Base-by-base conservation (phyloP, 2,329 filamentous ascomycete genomes). In the Decorospora gaudefroyi region DNA sequence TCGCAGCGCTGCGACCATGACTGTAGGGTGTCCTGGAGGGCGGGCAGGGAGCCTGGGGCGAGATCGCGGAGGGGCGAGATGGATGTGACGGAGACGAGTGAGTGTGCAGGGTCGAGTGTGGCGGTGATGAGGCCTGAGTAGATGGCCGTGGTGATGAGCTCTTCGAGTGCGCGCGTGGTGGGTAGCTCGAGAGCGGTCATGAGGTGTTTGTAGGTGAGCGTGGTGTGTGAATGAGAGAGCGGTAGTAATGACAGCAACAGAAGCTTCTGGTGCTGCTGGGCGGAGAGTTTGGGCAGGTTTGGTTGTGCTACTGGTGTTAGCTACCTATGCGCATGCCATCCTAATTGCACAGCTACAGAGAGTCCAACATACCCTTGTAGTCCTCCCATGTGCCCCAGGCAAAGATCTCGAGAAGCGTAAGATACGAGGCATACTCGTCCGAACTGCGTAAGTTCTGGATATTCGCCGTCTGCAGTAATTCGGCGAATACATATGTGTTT, bases 401-500 rank as follows among this genome's bases (percentile, higher is more conserved):
- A 73, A 99, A 99, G 62, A 95, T 85, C 71, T 91, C 81, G 30
- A 99, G 85, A 10, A 95, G 79, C 1, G 76, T 81, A 36, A 93
- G 78, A 71, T 89, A 75, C 27, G 70, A 59, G 5, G 78, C 74
- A 61, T 86, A 82, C 34, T 95, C 86, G 23, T 78, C 67, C n/a
- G 82, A 76, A 26, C 72, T 73, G 17, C 76, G 71, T 30, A 97
- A 83, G 9, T 82, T 79, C 71, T 93, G 87, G 56, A 97, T 84
- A 59, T 89, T 84, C 0, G 88, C 83, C 1, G 85, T 84, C 60
- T 87, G 80, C 25, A 99, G 84, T n/a, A 99, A 85, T 74, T 97
- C 92, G 57, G 88, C 83, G 75, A 99, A 99, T 73, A 97, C 81
- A 71, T 86, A 99, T 55, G 91, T 95, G 71, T 90, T 88, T 18